Evolutionary conservation across 1,284 basidiomycete genomes (phyloP).

Genomic region (Blastosporella zonata): DNA sequence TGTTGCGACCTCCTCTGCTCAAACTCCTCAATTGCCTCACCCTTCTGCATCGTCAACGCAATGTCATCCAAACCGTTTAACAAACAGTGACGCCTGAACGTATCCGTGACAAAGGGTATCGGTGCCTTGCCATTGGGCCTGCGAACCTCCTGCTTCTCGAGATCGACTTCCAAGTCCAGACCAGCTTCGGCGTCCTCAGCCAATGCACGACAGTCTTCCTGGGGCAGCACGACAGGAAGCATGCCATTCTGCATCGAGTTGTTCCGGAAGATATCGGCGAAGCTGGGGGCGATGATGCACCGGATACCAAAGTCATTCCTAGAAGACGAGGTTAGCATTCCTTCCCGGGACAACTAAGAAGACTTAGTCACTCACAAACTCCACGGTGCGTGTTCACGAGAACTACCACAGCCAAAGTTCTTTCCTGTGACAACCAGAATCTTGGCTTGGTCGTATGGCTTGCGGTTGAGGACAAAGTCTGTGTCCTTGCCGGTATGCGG

Average conservation of each 20-base stretch:
- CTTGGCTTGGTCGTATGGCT: constrained; percentile 78
- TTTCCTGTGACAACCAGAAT: constrained; percentile 87
- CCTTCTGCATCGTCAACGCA: constrained; percentile 84
- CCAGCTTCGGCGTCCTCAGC: constrained; percentile 82
- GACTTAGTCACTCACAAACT: constrained; percentile 69
- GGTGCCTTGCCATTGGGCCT: constrained; percentile 71
- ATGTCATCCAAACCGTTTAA: constrained; percentile 95
- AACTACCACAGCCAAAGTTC: constrained; percentile 96
- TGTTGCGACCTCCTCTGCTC: constrained; percentile 71
- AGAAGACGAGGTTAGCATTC: constrained; percentile 7
- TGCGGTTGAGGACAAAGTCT: constrained; percentile 87
- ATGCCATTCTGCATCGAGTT: constrained; percentile 97
- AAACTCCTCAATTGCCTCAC: constrained; percentile 66
- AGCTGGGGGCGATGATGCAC: constrained; percentile 90
- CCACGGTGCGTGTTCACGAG: constrained; percentile 95
- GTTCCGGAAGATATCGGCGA: constrained; percentile 92
- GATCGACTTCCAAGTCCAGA: constrained; percentile 83
- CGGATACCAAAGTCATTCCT: constrained; percentile 95
- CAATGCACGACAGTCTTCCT: constrained; percentile 72
- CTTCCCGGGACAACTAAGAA: constrained; percentile 2
- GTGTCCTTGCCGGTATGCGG: constrained; percentile 78
- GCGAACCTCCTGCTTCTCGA: constrained; percentile 84
- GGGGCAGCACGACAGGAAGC: constrained; percentile 81
- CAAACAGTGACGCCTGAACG: constrained; percentile 89
- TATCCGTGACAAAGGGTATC: constrained; percentile 78